Conservation (phyloP, 306 rosid species). For the Dryas alaskensis region DNA sequence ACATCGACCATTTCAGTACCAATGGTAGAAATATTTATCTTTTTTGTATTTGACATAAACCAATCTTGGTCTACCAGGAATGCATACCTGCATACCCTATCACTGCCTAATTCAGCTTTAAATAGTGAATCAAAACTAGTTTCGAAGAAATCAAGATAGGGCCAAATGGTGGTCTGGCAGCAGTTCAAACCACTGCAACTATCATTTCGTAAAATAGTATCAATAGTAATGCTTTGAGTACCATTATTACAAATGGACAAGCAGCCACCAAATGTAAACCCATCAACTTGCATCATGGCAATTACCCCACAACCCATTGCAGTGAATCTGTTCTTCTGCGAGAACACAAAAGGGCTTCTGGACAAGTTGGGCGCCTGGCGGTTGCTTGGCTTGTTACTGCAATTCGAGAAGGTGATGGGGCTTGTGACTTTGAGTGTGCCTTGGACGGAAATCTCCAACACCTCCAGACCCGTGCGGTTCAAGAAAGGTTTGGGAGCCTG, state of each 20-base stretch:
- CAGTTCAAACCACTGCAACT: constrained; percentile 17
- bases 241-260: neutral
- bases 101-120: neutral
- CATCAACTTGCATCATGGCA: neutral
- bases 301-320: neutral
- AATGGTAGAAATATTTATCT: neutral
- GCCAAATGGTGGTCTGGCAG: constrained; percentile 20
- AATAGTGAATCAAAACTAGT: neutral
- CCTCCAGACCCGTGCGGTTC: neutral
- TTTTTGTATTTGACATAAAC: neutral
- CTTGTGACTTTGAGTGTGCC: neutral
- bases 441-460: neutral
- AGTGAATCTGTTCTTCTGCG: constrained; percentile 8
- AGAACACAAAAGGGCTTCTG: neutral
- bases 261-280: neutral
- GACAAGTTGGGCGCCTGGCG: neutral
- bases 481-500: neutral
- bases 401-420: neutral
- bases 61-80: constrained; percentile 5
- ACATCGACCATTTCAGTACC: neutral
- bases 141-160: neutral
- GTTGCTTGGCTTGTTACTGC: neutral
- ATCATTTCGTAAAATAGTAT: too few species aligned
- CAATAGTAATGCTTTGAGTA: neutral
- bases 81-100: neutral